Evolutionary conservation across 139 green algal species (phyloP), one percentile per base, ranked within the genome.

Genomic region (Spirogloea muscicola): DNA sequence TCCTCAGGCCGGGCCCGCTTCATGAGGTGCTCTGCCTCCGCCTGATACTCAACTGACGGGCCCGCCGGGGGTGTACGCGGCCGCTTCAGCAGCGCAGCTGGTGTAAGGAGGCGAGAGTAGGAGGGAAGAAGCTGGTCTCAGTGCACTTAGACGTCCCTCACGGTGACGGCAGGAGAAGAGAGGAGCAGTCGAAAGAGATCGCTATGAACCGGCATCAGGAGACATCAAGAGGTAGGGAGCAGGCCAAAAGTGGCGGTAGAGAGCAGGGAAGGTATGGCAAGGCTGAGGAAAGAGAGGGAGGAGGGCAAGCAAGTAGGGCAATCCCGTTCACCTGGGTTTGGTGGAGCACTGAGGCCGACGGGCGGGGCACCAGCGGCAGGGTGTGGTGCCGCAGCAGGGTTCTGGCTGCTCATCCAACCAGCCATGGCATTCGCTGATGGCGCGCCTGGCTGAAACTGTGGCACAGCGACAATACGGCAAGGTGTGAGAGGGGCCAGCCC

Each of bases 361-460:
- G n/a, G n/a, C n/a, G n/a, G n/a, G n/a, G n/a, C n/a, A n/a, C n/a
- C n/a, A n/a, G n/a, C n/a, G 36, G 36, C 37, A 67, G 36, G 36
- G 10, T 40, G 49, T 2, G 49, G 49, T 29, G 49, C 49, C 13
- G 49, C 49, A 37, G 49, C 49, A 60, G 49, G 49, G 33, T 10
- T 33, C 57, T 64, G 57, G 29, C 44, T 33, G 6, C 43, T 49
- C 69, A 77, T 77, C 69, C 69, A 77, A 27, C 69, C 69, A 21
- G 61, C 69, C 48, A 77, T 25, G 6, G 69, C 39, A 29, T n/a
- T 60, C 13, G 69, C 69, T 33, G 61, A 77, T 13, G 69, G 65
- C 1, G 43, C 69, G 25, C 31, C 40, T 3, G 69, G 61, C n/a
- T 77, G 69, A 2, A 77, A 77, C 16, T 58, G 43, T 59, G 43